Evolutionary conservation across 2,329 filamentous ascomycete species (phyloP).

Genomic region (Cadophora sp.): DNA sequence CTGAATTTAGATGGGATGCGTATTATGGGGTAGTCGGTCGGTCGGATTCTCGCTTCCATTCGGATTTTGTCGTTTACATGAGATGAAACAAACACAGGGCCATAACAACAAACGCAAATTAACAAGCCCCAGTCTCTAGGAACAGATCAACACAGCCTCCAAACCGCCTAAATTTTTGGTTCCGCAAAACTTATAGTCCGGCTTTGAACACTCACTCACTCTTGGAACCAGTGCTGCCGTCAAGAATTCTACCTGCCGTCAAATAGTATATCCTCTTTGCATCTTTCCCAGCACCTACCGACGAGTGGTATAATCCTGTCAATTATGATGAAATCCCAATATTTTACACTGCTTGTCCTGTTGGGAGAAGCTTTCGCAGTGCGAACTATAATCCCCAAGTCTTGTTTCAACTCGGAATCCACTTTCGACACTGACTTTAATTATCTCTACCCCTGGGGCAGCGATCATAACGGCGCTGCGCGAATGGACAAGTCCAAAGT

Average conservation of each 20-base stretch:
- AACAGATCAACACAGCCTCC: too few relatives aligned
- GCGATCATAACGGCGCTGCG: constrained; percentile 62
- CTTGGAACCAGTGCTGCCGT: neutral
- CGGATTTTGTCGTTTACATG: neutral
- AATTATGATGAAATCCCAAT: neutral
- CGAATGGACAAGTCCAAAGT: constrained; percentile 59
- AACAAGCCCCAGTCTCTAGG: neutral
- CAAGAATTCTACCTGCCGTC: neutral
- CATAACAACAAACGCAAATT: neutral
- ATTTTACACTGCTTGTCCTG: neutral
- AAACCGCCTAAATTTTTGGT: neutral
- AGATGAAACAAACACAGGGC: neutral
- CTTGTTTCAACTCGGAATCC: constrained; percentile 49
- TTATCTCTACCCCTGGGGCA: constrained; percentile 63
- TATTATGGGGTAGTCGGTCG: neutral
- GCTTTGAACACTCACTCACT: neutral
- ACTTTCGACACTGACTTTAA: constrained; percentile 54
- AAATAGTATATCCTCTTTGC: neutral
- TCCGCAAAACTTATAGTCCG: neutral
- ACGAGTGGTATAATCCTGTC: neutral
- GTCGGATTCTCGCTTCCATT: neutral
- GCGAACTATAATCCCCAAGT: constrained; percentile 49
- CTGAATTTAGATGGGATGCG: neutral
- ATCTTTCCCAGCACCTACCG: neutral
- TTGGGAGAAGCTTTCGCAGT: constrained; percentile 16